Evolutionary conservation across 2,329 filamentous ascomycete species (phyloP).

Genomic region (Capronia epimyces): DNA sequence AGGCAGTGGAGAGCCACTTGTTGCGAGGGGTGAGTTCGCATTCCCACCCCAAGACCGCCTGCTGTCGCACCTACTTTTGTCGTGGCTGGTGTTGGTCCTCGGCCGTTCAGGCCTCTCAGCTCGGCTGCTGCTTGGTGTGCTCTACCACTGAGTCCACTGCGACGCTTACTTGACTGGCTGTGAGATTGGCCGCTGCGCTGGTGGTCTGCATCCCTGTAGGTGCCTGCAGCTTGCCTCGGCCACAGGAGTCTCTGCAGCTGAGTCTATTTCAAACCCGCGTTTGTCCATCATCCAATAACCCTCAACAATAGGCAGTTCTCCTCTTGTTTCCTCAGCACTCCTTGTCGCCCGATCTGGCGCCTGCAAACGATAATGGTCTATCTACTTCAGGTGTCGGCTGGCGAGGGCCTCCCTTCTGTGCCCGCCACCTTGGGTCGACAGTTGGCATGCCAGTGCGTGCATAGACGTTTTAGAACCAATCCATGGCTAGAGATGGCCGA

Average conservation of each 20-base stretch:
- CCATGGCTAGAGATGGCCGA: slow-evolving; percentile 1
- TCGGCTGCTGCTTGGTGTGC: neutral
- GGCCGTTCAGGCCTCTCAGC: slow-evolving; percentile 5
- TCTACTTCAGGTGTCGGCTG: no score
- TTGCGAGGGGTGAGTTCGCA: slow-evolving; percentile 1
- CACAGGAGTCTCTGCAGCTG: slow-evolving; percentile 12
- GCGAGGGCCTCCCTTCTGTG: neutral
- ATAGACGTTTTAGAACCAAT: slow-evolving; percentile 3
- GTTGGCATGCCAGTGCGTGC: neutral
- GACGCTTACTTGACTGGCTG: slow-evolving; percentile 18
- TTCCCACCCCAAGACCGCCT: slow-evolving; percentile 9
- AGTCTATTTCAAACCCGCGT: slow-evolving; percentile 22
- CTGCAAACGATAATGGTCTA: no score
- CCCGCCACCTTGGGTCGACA: neutral
- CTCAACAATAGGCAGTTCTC: slow-evolving; percentile 5
- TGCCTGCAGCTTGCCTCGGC: slow-evolving; percentile 17
- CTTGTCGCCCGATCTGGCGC: slow-evolving; percentile 19
- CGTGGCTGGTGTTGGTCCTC: slow-evolving; percentile 12
- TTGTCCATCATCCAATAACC: slow-evolving; percentile 13
- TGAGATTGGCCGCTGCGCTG: slow-evolving; percentile 22
- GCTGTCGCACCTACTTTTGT: slow-evolving; percentile 4
- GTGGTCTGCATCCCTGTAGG: slow-evolving; percentile 18
- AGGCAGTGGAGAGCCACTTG: slow-evolving; percentile 1
- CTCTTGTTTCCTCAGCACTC: slow-evolving; percentile 5
- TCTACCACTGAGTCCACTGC: slow-evolving; percentile 6